Evolutionary conservation across 208 protist species (phyloP).

Genomic region (Plasmodiophora brassicae): DNA sequence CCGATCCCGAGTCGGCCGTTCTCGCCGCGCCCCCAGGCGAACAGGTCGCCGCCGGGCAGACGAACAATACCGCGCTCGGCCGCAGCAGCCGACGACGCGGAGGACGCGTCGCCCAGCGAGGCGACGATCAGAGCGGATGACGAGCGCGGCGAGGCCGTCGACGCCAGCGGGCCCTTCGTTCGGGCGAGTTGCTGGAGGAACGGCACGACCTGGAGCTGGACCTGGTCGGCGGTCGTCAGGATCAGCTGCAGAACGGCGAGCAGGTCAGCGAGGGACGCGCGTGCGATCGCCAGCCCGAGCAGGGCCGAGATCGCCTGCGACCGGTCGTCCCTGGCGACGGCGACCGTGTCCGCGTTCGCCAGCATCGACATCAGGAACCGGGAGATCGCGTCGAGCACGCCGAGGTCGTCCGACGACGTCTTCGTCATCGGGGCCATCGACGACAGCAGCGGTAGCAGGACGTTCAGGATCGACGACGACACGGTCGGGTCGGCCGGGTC

Average conservation of each 20-base stretch:
- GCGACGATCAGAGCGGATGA: not conserved
- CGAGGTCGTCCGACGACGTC: not conserved
- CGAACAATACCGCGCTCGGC: not conserved
- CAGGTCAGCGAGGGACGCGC: not conserved
- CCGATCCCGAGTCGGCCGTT: slow-evolving; percentile 27
- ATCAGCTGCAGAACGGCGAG: not conserved
- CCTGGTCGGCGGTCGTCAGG: not conserved
- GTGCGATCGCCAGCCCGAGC: not conserved
- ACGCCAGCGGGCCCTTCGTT: not conserved
- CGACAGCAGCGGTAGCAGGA: not conserved
- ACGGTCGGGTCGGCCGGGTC: not conserved
- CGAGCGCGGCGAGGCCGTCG: not conserved
- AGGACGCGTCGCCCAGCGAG: not conserved
- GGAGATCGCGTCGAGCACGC: not conserved
- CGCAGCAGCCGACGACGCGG: not conserved
- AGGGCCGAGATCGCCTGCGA: not conserved
- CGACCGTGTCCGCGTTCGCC: not conserved
- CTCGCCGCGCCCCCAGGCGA: slow-evolving; percentile 10
- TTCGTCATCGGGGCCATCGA: not conserved
- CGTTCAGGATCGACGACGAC: not conserved
- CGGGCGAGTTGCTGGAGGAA: too few species aligned
- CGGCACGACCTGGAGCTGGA: not conserved
- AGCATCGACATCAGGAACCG: slow-evolving; percentile 4
- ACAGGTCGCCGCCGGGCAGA: not conserved
- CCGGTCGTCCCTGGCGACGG: not conserved